Evolutionary conservation across 1,139 yeast genomes (phyloP).

Genomic region (Saccharomyces hybrid): DNA sequence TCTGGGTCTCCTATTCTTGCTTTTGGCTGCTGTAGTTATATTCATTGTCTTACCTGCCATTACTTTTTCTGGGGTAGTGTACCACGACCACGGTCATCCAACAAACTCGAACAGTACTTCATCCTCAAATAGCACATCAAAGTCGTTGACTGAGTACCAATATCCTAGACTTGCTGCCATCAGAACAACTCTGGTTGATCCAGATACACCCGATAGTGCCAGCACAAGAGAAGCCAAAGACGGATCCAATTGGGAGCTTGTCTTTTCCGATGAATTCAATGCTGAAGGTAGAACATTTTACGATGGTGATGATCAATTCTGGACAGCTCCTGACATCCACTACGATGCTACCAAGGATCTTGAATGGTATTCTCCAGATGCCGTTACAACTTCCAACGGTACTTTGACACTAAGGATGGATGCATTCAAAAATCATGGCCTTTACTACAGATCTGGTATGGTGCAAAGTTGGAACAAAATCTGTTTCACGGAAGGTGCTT

Average conservation of each 20-base stretch:
- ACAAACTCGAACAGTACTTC: constrained; percentile 9
- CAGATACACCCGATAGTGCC: constrained; percentile 66
- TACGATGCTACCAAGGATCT: constrained; percentile 76
- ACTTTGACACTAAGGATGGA: constrained; percentile 60
- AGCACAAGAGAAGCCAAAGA: constrained; percentile 38
- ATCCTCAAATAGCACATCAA: constrained; percentile 17
- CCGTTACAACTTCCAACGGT: constrained; percentile 61
- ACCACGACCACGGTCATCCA: constrained; percentile 27
- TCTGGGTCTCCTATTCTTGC: constrained; percentile 48
- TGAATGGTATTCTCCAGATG: constrained; percentile 89
- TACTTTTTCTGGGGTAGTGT: constrained; percentile 60
- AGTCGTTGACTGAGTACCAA: constrained; percentile 44
- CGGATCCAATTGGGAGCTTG: constrained; percentile 64
- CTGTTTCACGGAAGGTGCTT: constrained; percentile 69
- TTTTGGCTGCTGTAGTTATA: constrained; percentile 53
- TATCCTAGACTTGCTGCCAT: constrained; percentile 58
- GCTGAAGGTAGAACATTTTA: constrained; percentile 78
- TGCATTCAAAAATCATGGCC: constrained; percentile 61
- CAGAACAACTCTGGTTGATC: constrained; percentile 58
- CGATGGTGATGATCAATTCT: constrained; percentile 77
- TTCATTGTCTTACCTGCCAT: constrained; percentile 68
- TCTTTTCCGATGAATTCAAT: constrained; percentile 77
- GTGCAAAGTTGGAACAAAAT: constrained; percentile 76
- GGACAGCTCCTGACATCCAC: constrained; percentile 67
- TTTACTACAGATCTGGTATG: constrained; percentile 79